Evolutionary conservation across 768 basidiomycete species (phyloP).

Genomic region (Rubroboletus satanas): DNA sequence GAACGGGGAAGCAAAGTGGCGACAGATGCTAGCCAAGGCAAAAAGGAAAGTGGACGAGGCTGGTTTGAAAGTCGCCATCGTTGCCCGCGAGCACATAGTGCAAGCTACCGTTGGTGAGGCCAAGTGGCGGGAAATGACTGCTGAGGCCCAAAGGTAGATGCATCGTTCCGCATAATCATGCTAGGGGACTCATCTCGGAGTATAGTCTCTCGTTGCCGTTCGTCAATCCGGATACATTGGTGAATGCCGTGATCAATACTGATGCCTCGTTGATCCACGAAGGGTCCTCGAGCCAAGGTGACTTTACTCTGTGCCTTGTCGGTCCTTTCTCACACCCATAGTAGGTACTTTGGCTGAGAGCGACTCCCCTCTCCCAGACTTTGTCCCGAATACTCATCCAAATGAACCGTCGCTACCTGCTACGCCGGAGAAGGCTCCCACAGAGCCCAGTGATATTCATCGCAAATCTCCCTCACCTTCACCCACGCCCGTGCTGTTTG

Average conservation of each 20-base stretch:
- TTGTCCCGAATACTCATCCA: constrained; percentile 50
- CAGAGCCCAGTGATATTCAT: constrained; percentile 11
- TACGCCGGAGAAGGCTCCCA: constrained; percentile 7
- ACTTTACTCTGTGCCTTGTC: neutral
- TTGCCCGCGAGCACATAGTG: constrained; percentile 49
- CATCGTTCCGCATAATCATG: neutral
- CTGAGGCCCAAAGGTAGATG: constrained; percentile 49
- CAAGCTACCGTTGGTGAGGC: constrained; percentile 48
- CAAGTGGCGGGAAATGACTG: constrained; percentile 51
- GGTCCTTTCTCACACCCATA: neutral
- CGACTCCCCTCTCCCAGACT: constrained; percentile 43
- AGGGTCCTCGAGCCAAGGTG: constrained; percentile 21
- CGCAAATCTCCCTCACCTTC: constrained; percentile 14
- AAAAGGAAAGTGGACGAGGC: constrained; percentile 43
- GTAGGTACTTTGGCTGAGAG: constrained; percentile 7
- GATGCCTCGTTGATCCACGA: constrained; percentile 33
- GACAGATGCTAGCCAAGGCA: constrained; percentile 48
- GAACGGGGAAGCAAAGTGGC: constrained; percentile 47
- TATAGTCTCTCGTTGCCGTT: constrained; percentile 42
- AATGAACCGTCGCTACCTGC: constrained; percentile 45
- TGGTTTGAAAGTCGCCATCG: constrained; percentile 46
- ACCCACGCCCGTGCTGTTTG: constrained; percentile 19
- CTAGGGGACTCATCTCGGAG: constrained; percentile 4
- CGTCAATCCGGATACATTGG: constrained; percentile 42
- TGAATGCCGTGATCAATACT: constrained; percentile 45